Base-by-base conservation (phyloP, 345 rosid species). In the Populus euphratica region DNA sequence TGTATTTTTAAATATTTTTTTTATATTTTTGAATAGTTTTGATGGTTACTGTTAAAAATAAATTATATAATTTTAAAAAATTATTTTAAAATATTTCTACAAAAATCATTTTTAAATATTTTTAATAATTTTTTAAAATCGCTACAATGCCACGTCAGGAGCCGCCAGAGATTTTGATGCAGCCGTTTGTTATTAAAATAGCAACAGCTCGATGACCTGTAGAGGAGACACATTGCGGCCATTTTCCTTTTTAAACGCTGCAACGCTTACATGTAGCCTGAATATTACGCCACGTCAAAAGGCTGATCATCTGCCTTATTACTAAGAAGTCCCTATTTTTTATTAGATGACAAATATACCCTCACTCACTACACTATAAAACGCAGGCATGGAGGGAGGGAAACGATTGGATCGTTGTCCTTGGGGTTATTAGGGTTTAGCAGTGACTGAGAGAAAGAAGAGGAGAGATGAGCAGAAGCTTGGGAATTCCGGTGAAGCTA, bases 401-500 rank as follows among this genome's bases (percentile, higher is more conserved):
- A 29, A 41, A 44, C 23, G 2, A 21, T 25, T 3, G 1, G 63
- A 10, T 59, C 64, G 20, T 50, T 23, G 17, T 0, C 65, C 38
- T 0, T 25, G 21, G 80, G 69, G 47, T 61, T 31, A 17, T 79
- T 88, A 90, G 96, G 92, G 93, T 87, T 89, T 85, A 76, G 74
- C 73, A 70, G 43, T 56, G 79, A 27, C 18, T 25, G 72, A 78
- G 54, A 25, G 31, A 20, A 14, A 35, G 18, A 29, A 23, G 74
- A 41, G 50, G 29, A 72, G 62, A 41, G n/a, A 92, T 92, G 97
- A 92, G 97, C 76, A 84, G 97, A 72, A 92, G 97, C 80, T 85
- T 92, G 80, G 95, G 95, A 17, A 92, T 92, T 80, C 97, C 97
- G 81, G 97, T 92, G 86, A 92, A 92, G 88, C 86, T 92, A 33